Conservation (phyloP, 2,329 filamentous ascomycete species). For the Fusarium albosuccineum region DNA sequence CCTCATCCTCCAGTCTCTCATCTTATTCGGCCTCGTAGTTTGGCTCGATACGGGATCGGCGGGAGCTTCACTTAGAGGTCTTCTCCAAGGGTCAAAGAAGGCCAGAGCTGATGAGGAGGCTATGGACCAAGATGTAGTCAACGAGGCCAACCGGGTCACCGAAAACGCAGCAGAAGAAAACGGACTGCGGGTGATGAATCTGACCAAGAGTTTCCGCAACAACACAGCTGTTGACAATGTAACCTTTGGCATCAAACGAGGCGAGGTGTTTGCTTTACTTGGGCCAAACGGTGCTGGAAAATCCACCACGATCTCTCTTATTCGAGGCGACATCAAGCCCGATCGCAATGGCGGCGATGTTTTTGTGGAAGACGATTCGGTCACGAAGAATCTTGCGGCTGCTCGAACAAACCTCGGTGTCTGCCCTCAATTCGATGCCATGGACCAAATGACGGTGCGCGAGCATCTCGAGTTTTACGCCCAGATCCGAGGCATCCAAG, state of each 20-base stretch:
- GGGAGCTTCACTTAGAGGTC: constrained; percentile 62
- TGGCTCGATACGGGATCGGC: constrained; percentile 84
- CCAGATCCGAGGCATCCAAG: constrained; percentile 80
- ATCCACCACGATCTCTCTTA: constrained; percentile 87
- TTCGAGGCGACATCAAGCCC: constrained; percentile 88
- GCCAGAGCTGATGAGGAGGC: constrained; percentile 48
- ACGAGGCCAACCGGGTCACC: constrained; percentile 74
- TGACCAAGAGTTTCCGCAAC: constrained; percentile 83
- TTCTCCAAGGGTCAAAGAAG: constrained; percentile 53
- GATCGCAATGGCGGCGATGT: constrained; percentile 80
- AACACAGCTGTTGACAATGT: constrained; percentile 89
- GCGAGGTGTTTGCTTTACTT: constrained; percentile 89
- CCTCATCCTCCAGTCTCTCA: constrained; percentile 77
- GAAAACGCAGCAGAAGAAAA: constrained; percentile 58
- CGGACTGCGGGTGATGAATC: constrained; percentile 81
- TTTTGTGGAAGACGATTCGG: constrained; percentile 81
- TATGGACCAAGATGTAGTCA: constrained; percentile 71
- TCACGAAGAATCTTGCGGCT: constrained; percentile 77
- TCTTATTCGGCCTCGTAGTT: constrained; percentile 79
- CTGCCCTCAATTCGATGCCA: constrained; percentile 88
- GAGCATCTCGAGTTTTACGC: constrained; percentile 94
- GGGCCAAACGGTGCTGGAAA: constrained; percentile 95
- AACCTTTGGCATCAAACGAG: constrained; percentile 82
- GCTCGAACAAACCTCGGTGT: constrained; percentile 88
- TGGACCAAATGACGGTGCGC: constrained; percentile 89